Evolutionary conservation across 176 grass and related monocot genomes (phyloP), one percentile per base, ranked within the genome.

Genomic region (Carex littledalei): DNA sequence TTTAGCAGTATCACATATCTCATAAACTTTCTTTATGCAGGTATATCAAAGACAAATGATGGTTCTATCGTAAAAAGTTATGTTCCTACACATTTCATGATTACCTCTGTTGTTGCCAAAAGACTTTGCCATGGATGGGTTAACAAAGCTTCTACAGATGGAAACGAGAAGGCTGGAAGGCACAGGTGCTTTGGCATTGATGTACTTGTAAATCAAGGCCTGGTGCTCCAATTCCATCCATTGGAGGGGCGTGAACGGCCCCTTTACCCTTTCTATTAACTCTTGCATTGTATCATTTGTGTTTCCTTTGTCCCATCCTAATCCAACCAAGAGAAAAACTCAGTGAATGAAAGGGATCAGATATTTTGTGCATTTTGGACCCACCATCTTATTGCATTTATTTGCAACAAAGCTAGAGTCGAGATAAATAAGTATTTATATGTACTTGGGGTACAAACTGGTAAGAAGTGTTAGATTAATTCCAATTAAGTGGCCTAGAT

Each of bases 171-270:
- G 90, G 72, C 87, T 92, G 35, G 91, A 85, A 83, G 97, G 97
- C 67, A 99, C 90, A 2, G 97, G 90, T 0, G 85, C 88, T 81
- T 93, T 95, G 14, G 93, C 97, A 70, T 88, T 89, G 43, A 99
- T 86, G 67, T 95, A 91, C 85, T 96, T 99, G 91, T 95, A 99
- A 41, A 96, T 96, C 81, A 99, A 91, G 6, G 91, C 93, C 79
- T 99, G 97, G 58, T 94, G 93, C 67, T 99, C 97, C 58, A 99
- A 86, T 80, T 99, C 93, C 91, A 99, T 92, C 97, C 97, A 96
- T 87, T 99, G 97, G 4, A 94, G 89, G 13, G 91, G 97, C 8
- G 97, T 99, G 87, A 99, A 99, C n/a, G 91, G 91, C 66, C 90
- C 88, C 85, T 91, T 99, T 34, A 83, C 89, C 86, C 93, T 94